Base-by-base conservation (phyloP, 2,329 filamentous ascomycete species). In the Alternaria incomplexa region DNA sequence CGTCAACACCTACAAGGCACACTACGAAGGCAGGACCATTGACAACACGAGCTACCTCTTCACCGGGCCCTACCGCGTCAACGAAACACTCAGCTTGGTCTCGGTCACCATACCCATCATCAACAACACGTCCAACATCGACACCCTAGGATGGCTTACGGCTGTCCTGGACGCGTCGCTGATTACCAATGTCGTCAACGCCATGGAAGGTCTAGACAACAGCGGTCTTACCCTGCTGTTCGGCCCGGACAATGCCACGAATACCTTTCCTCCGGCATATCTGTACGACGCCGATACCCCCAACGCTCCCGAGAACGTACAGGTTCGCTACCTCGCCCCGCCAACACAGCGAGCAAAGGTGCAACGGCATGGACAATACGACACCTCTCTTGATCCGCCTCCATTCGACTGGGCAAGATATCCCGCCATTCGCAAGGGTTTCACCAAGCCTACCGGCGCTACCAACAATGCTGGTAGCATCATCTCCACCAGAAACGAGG, bases 131-230 rank as follows among this genome's bases (percentile, higher is more conserved):
- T 85, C 86, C 3, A 77, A 81, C 45, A 82, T 81, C 4, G 89
- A 91, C 65, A 87, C 95, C 1, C 84, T 97, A 6, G 94, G 93
- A 2, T 97, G 93, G 83, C 87, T 97, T 82, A 97, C 93, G 1
- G 82, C 95, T 3, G 84, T 97, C n/a, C 86, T 91, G 58, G 87
- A 91, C 59, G 90, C 90, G 2, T 81, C 82, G 5, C 85, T 90
- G 2, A 83, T 96, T 4, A 82, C 89, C n/a, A 79, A 85, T 47
- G 85, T 93, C 1, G 82, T 89, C 25, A 79, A 82, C 17, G 91
- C 90, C 2, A 81, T 84, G 2, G 91, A 93, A 76, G 93, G 92
- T 1, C 76, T 97, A 9, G 91, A 89, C 23, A 77, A 84, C 0
- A 92, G 89, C 0, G 93, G 93, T 6, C 81, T 90, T 15, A 88